phyloP scores from a whole-genome alignment of 495 filamentous ascomycete genomes.

The Aspergillus kassunensis region DNA sequence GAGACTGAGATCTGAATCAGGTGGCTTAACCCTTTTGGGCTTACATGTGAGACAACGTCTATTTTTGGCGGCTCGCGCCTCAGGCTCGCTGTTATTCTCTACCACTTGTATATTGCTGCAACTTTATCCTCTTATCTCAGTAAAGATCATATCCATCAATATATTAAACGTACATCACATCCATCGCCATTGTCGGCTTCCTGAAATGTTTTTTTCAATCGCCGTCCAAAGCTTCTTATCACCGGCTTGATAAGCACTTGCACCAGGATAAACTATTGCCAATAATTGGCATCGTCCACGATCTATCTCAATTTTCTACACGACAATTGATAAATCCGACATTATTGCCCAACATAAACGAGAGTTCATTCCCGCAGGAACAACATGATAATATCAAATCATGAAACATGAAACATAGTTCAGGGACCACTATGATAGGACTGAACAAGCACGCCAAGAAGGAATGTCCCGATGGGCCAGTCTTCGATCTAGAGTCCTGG shows the following conservation, averaged over 20 bases:
- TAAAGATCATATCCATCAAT: no score
- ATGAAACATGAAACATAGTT: constrained; percentile 1
- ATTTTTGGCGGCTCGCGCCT: constrained; percentile 18
- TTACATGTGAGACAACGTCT: constrained; percentile 21
- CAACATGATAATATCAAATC: constrained; percentile 2
- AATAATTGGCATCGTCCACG: constrained; percentile 11
- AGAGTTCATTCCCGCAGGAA: neutral
- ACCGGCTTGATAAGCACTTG: no score
- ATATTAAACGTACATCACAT: neutral
- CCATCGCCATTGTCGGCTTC: no score
- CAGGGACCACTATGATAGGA: no score
- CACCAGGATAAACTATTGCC: constrained; percentile 12
- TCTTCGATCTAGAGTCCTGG: neutral
- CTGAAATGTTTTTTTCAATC: neutral
- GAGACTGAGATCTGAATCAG: neutral
- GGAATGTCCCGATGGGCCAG: neutral
- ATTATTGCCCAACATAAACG: constrained; percentile 5
- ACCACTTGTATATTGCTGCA: neutral
- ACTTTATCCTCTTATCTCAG: no score
- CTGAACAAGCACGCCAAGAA: neutral
- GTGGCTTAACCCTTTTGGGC: constrained; percentile 17
- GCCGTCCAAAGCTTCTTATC: no score
- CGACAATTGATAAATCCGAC: neutral
- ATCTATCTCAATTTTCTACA: neutral
- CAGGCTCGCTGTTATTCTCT: constrained; percentile 6